Conservation (phyloP, 495 filamentous ascomycete species). For the Daldinia caldariorum region DNA sequence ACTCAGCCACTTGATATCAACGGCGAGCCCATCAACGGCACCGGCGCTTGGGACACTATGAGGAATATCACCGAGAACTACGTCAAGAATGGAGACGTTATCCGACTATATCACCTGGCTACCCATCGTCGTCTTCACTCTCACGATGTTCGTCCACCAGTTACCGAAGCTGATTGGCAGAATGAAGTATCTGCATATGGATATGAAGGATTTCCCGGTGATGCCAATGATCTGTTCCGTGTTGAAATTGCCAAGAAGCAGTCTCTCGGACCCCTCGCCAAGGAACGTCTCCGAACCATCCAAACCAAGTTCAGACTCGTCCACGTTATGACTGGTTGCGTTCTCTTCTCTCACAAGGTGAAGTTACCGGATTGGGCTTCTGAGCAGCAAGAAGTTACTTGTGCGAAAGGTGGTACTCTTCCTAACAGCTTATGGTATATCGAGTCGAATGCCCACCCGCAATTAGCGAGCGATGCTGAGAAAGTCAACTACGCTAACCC, state of each 20-base stretch:
- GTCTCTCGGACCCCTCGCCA: slow-evolving; percentile 81
- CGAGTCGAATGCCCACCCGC: slow-evolving; percentile 85
- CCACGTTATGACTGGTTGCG: slow-evolving; percentile 96
- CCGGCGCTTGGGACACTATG: slow-evolving; percentile 82
- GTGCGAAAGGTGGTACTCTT: slow-evolving; percentile 88
- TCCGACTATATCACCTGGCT: slow-evolving; percentile 83
- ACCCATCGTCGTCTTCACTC: slow-evolving; percentile 93
- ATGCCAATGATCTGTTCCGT: slow-evolving; percentile 95
- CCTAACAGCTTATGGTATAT: slow-evolving; percentile 98
- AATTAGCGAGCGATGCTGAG: slow-evolving; percentile 76
- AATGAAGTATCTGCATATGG: slow-evolving; percentile 98
- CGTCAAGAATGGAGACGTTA: slow-evolving; percentile 80
- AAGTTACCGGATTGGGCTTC: slow-evolving; percentile 97
- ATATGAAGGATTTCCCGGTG: slow-evolving; percentile 94
- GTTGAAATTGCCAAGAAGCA: slow-evolving; percentile 92
- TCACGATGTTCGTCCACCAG: slow-evolving; percentile 95
- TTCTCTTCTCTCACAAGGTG: slow-evolving; percentile 97
- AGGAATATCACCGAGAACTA: slow-evolving; percentile 65
- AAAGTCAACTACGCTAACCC: slow-evolving; percentile 95
- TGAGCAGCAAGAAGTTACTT: slow-evolving; percentile 98
- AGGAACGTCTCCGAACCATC: slow-evolving; percentile 89
- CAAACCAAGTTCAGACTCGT: slow-evolving; percentile 95
- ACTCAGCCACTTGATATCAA: slow-evolving; percentile 85
- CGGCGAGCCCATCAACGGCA: slow-evolving; percentile 79
- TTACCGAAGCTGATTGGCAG: slow-evolving; percentile 98